phyloP scores from a whole-genome alignment of 2,329 filamentous ascomycete genomes.

The Diaporthe amygdali region DNA sequence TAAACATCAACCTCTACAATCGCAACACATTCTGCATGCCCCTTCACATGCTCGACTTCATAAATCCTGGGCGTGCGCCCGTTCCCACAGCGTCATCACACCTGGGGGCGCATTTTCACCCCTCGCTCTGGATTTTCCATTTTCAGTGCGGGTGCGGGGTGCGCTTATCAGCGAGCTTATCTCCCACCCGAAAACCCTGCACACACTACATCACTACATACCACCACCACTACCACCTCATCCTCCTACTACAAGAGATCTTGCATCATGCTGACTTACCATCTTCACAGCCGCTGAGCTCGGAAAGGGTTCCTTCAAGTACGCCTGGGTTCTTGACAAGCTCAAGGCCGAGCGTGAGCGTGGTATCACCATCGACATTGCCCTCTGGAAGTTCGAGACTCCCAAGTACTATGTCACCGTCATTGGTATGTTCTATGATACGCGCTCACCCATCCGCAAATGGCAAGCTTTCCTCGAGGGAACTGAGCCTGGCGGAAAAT shows the following conservation, averaged over 20 bases:
- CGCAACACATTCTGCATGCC: neutral
- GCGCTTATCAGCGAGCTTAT: conserved; percentile 20
- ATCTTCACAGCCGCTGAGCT: conserved; percentile 79
- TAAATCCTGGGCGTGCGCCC: neutral
- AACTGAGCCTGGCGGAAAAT: neutral
- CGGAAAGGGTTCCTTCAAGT: conserved; percentile 99
- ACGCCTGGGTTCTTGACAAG: conserved; percentile 99
- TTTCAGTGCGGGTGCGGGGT: conserved; percentile 25
- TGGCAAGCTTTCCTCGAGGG: neutral
- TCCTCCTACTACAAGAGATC: neutral
- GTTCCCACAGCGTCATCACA: conserved; percentile 25
- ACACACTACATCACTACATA: neutral
- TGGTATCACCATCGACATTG: conserved; percentile 99
- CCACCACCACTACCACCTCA: neutral
- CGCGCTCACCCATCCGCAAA: neutral
- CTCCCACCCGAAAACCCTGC: neutral
- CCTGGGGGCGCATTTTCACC: conserved; percentile 12
- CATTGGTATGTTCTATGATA: conserved; percentile 70
- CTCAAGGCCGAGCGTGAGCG: conserved; percentile 99
- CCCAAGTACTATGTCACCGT: conserved; percentile 97
- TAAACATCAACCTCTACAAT: conserved; percentile 26
- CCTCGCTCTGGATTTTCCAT: conserved; percentile 23
- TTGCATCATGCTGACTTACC: conserved; percentile 23
- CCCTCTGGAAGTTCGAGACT: conserved; percentile 99
- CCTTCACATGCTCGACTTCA: neutral